A percentile compares a stretch with the other conserved stretches of the same genome.
These are phyloP conservation scores for Arctium minus DNA, from an alignment of 129 eudicot genomes.

Conservation along the genomic window DNA sequence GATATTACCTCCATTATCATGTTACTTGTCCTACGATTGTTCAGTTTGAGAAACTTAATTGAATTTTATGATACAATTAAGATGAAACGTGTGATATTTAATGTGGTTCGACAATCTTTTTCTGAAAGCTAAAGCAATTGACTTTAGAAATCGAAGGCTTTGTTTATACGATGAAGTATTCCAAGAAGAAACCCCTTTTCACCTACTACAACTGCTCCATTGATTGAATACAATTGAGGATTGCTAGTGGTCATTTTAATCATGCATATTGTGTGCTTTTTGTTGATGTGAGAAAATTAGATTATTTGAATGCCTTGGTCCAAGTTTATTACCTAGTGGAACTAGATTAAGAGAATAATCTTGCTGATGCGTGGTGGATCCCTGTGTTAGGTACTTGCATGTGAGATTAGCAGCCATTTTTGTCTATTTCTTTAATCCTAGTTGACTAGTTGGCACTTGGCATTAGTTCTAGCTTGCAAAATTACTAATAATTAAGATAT, in stretches of 20 bases:
- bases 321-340: slow-evolving; percentile 27
- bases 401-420: slow-evolving; percentile 8
- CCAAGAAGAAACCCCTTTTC: neutral
- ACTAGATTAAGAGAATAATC: neutral
- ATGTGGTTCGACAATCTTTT: neutral
- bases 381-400: slow-evolving; percentile 21
- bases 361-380: slow-evolving; percentile 17
- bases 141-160: neutral
- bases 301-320: slow-evolving; percentile 11
- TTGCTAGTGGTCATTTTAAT: slow-evolving; percentile 16
- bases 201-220: slow-evolving; percentile 9
- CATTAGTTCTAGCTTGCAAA: slow-evolving; percentile 6
- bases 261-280: slow-evolving; percentile 13
- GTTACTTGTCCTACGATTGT: neutral
- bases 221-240: slow-evolving; percentile 6
- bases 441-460: neutral
- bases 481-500: neutral
- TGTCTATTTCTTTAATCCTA: neutral
- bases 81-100: neutral
- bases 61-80: neutral
- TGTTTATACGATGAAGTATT: neutral
- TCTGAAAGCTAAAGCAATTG: neutral
- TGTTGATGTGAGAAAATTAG: neutral
- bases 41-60: neutral
- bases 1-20: neutral